Evolutionary conservation across 345 rosid species (phyloP), one percentile per base, ranked within the genome.

Genomic region (Euphorbia peplus): DNA sequence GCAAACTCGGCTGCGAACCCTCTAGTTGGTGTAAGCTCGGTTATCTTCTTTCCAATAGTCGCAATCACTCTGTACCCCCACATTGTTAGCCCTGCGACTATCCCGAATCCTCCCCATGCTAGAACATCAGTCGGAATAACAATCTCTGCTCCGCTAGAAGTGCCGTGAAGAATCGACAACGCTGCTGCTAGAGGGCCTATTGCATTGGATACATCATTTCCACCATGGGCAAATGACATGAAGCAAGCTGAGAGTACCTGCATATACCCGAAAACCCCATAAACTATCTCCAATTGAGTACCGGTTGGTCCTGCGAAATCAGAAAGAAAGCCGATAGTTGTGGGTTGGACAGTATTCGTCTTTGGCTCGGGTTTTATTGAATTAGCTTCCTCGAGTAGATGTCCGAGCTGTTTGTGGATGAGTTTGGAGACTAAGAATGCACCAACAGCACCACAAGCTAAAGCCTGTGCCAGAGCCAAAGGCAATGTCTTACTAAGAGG

Each of bases 31-130:
- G 99, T 95, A 1, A 95, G 92, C 51, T 95, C 93, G 0, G 97
- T 95, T 59, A 95, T 95, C 82, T 91, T 95, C 84, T 91, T 95
- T 73, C 99, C 99, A 1, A 90, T 95, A 2, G 99, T 95, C 1
- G 99, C 96, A 5, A 91, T 95, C 74, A 91, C 97, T 73, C 97
- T 82, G 44, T 95, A 90, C 0, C 97, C 99, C 99, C 99, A 91
- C 70, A 91, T 86, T 68, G 54, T 82, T 0, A 91, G 86, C 26
- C 99, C 99, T 0, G 99, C 97, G 0, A 95, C 93, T 25, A 91
- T 90, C 6, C 99, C 96, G 0, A 95, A 95, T 44, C 99, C 99
- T 70, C 99, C 99, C 97, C 99, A 95, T 0, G 99, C 99, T 0
- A 95, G 89, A 65, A 95, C 92, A 60, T 91, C 99, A 2, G 44